Conservation (phyloP, 139 green algal species). For the Medakamo hakoo region DNA sequence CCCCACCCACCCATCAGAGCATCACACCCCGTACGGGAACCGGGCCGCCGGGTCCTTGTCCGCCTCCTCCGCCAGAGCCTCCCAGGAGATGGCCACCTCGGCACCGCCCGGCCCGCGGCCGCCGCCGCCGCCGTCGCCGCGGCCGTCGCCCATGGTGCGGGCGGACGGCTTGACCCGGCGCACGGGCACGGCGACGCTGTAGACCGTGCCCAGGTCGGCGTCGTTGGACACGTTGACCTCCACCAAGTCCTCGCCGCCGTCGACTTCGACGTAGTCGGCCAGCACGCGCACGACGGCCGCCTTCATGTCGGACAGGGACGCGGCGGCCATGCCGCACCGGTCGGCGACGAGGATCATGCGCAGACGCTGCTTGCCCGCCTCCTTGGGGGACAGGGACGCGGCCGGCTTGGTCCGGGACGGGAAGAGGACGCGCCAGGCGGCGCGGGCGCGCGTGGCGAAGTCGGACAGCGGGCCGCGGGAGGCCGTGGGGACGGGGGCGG, state of each 20-base stretch:
- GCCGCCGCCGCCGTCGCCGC: constrained; percentile 1
- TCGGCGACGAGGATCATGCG: constrained; percentile 67
- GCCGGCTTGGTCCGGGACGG: constrained; percentile 19
- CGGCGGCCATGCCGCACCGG: constrained; percentile 52
- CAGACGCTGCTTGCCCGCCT: constrained; percentile 43
- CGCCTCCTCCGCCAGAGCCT: constrained; percentile 29
- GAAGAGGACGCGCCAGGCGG: constrained; percentile 39
- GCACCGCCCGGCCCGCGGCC: not conserved
- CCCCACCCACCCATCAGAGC: too few relatives aligned
- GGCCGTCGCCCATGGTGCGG: constrained; percentile 9
- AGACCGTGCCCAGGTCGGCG: constrained; percentile 66
- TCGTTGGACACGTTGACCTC: constrained; percentile 65
- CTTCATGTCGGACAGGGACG: constrained; percentile 55
- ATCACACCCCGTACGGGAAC: constrained; percentile 62
- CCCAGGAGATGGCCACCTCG: not conserved
- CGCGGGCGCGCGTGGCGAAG: not conserved
- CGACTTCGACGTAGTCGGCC: constrained; percentile 71
- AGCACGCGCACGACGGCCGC: constrained; percentile 56
- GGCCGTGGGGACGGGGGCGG: too few relatives aligned
- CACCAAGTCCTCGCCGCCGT: constrained; percentile 53
- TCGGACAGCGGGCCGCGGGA: not conserved
- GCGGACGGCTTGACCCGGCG: constrained; percentile 54
- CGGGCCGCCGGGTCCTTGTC: constrained; percentile 44
- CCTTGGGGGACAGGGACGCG: constrained; percentile 17
- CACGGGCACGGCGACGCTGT: constrained; percentile 75